Base-by-base conservation (phyloP, 768 basidiomycete genomes). In the Tylopilus rubrobrunneus region DNA sequence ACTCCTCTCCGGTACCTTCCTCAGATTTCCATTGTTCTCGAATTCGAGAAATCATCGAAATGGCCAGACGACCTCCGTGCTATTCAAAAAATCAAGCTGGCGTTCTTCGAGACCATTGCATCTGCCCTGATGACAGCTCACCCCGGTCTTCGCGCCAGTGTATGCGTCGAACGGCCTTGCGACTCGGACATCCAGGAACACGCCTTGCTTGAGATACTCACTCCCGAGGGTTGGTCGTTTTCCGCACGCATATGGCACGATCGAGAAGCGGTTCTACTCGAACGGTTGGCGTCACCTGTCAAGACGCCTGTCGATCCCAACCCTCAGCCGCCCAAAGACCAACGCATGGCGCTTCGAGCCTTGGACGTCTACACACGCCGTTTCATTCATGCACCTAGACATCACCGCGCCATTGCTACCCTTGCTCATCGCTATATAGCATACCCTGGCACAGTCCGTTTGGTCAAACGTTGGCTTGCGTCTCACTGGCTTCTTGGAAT, bases 41-140 rank as follows among this genome's bases (percentile, higher is more conserved):
- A 95, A 67, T 97, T 98, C 62, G 96, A 98, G 67, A 89, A 87
- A 56, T 96, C 93, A 0, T 84, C 87, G 0, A 82, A 82, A 56
- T 99, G 97, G 97, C 96, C 97, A 0, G 95, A 98, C 63, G 93
- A 98, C 59, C 78, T 98, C 5, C 78, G 76, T 17, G 93, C 94
- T 0, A 89, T 98, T 45, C 96, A 97, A 68, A 92, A 92, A 57
- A 86, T 93, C 70, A 98, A 98, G 68, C 75, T 96, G 1, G 96
- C 95, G 0, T 88, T 98, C 66, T 83, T 98, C 56, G 90, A 93
- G 64, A 82, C 83, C 39, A 76, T 98, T 7, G 92, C 87, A 1
- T 73, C 76, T 19, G 76, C 78, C 1, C 75, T 97, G 45, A 82
- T 84, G 79, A 67, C 70, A 10, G 63, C 75, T 1, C 71, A 79